Evolutionary conservation across 495 filamentous ascomycete genomes (phyloP).

Genomic region (Penicillium daleae): DNA sequence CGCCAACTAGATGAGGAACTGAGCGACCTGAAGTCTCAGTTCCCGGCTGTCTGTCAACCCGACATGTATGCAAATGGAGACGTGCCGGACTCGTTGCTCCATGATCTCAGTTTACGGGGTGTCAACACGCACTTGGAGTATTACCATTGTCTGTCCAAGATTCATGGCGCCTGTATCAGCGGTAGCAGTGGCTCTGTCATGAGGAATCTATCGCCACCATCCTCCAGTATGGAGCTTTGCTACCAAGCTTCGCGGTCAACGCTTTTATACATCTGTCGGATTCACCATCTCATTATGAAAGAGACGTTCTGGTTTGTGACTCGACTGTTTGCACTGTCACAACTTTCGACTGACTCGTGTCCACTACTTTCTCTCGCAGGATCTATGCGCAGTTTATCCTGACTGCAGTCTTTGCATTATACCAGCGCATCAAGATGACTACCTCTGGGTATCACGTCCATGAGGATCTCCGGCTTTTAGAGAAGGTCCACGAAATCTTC

Average conservation of each 20-base stretch:
- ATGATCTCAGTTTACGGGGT: slow-evolving; percentile 8
- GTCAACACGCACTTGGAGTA: slow-evolving; percentile 2
- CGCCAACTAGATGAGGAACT: slow-evolving; percentile 7
- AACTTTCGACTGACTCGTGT: neutral
- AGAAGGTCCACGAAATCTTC: neutral
- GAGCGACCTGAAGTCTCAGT: neutral
- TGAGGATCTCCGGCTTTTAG: slow-evolving; percentile 4
- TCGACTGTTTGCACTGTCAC: no score
- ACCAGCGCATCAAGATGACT: slow-evolving; percentile 2
- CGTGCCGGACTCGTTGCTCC: neutral
- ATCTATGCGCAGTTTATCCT: slow-evolving; percentile 6
- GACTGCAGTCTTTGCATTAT: slow-evolving; percentile 1
- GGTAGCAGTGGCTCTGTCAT: neutral
- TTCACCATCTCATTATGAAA: neutral
- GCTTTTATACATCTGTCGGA: slow-evolving; percentile 1
- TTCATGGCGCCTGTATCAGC: slow-evolving; percentile 1
- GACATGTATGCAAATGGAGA: neutral
- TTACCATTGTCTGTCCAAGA: slow-evolving; percentile 7
- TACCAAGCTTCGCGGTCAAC: slow-evolving; percentile 2
- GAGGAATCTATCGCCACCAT: neutral
- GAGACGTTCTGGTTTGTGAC: slow-evolving; percentile 4
- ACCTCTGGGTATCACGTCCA: neutral
- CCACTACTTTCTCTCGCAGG: neutral
- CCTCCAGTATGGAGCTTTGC: slow-evolving; percentile 3
- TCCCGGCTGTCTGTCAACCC: slow-evolving; percentile 3